Base-by-base conservation (phyloP, 805 yeast genomes). In the Phaffomyces thermotolerans region DNA sequence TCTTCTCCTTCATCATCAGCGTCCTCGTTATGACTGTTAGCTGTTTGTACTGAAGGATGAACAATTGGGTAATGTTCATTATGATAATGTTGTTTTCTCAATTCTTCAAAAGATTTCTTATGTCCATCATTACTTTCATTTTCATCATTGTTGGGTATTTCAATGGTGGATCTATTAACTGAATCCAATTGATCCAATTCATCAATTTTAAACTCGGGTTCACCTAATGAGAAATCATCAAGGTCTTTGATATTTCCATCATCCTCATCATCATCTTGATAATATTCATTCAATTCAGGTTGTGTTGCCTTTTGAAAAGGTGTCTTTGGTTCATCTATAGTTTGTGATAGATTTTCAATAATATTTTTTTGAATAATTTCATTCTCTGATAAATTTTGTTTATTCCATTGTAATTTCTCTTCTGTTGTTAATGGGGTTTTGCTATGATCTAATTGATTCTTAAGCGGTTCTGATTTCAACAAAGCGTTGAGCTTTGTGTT, bases 261-360 rank as follows among this genome's bases (percentile, higher is more conserved):
- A 37, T 52, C 56, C 12, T 53, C 61, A 31, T 81, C 89, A 37
- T 79, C 79, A 54, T 84, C 91, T 6, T 75, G 77, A 53, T 88
- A 87, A 58, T 84, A 84, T 54, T 89, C 95, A 29, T 86, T 87
- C 42, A 75, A 71, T 45, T 66, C 70, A 1, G 93, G 90, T 55
- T 84, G 81, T 24, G 86, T 83, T 1, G 95, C 95, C 10, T 93
- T 95, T 59, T 86, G 95, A 56, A 84, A 90, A 6, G 97, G 97
- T 1, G 97, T 90, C 68, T 90, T 90, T 20, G 97, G 97, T 61
- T 90, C 97, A 57, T 87, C 95, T 36, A 90, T 87, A 54, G 81
- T 80, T 25, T 86, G 47, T 45, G 60, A 63, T 36, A 69, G 60
- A 45, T 69, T 70, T 40, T 66, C 69, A 36, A 59, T 60, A 34